Base-by-base conservation (phyloP, 2,329 filamentous ascomycete species). In the Catunica adiposa region DNA sequence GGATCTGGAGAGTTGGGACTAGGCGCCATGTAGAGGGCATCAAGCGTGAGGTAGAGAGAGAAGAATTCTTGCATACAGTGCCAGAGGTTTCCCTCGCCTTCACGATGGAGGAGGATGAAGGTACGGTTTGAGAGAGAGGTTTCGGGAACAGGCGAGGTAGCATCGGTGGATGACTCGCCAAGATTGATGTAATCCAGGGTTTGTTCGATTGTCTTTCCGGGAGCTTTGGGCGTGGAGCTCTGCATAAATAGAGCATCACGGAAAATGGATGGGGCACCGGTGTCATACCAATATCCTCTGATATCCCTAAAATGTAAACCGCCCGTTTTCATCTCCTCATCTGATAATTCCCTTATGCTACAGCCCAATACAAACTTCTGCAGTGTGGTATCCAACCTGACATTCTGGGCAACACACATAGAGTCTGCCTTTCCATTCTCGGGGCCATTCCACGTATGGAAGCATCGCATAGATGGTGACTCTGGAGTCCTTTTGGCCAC, bases 1-100 rank as follows among this genome's bases (percentile, higher is more conserved):
- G 47, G 23, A 25, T 54, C 40, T n/a, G 25, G 9, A 14, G 40
- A 37, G 6, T 20, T 14, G 2, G 31, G 50, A 29, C 58, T 38
- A 50, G 54, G 31, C 53, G 57, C 48, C 57, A 69, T 66, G 23
- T 62, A 62, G 29, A 69, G 61, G 14, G 65, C 61, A 57, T 69
- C 66, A 20, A 69, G 56, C 3, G 64, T 64, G 60, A 66, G 62
- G 17, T 61, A 64, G 37, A 65, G 62, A 11, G 63, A 65, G 56
- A 66, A 63, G 48, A 69, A 64, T 54, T 69, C 67, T 62, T 67
- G 64, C 23, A 68, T 40, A 23, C 54, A 53, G 59, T 69, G 67
- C 67, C 66, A 69, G 29, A 62, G 60, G 56, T 69, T 68, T 1
- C 23, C 54, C 5, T 61, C 58, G 7, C 65, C 66, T 59, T 69